Evolutionary conservation across 2,329 filamentous ascomycete species (phyloP).

Genomic region (Rutstroemia sp.): DNA sequence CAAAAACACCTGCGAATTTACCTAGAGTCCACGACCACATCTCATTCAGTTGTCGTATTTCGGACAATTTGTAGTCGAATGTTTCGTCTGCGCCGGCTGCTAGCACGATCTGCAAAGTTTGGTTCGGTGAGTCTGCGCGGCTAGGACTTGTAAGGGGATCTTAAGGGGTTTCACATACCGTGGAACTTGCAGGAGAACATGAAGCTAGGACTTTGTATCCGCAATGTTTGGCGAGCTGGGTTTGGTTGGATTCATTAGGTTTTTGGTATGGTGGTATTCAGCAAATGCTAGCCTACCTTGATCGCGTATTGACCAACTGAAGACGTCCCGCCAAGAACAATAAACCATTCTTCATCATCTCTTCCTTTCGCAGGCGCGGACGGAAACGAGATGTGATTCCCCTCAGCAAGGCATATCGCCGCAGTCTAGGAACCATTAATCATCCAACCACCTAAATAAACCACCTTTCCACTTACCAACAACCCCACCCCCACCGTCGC

Average conservation of each 20-base stretch:
- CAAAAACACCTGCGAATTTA: constrained; percentile 1
- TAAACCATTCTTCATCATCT: constrained; percentile 31
- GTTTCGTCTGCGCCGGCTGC: constrained; percentile 29
- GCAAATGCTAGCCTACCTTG: constrained; percentile 15
- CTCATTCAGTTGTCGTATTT: neutral
- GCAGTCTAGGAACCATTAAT: neutral
- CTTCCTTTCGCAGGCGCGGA: neutral
- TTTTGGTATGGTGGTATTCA: neutral
- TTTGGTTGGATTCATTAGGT: neutral
- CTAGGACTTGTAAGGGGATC: no score
- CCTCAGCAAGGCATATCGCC: neutral
- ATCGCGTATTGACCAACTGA: constrained; percentile 32
- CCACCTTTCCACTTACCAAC: constrained; percentile 21
- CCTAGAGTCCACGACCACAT: neutral
- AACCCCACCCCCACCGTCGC: constrained; percentile 32
- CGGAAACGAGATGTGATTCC: neutral
- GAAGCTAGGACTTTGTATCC: constrained; percentile 34
- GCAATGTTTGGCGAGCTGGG: constrained; percentile 29
- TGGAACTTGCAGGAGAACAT: constrained; percentile 24
- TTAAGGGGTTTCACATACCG: neutral
- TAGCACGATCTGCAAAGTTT: constrained; percentile 20
- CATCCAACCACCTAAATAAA: neutral
- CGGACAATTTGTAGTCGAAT: constrained; percentile 26
- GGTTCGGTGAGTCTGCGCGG: neutral
- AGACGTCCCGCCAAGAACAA: constrained; percentile 32